Base-by-base conservation (phyloP, 2,329 filamentous ascomycete genomes). In the Phialemoniopsis sp. region DNA sequence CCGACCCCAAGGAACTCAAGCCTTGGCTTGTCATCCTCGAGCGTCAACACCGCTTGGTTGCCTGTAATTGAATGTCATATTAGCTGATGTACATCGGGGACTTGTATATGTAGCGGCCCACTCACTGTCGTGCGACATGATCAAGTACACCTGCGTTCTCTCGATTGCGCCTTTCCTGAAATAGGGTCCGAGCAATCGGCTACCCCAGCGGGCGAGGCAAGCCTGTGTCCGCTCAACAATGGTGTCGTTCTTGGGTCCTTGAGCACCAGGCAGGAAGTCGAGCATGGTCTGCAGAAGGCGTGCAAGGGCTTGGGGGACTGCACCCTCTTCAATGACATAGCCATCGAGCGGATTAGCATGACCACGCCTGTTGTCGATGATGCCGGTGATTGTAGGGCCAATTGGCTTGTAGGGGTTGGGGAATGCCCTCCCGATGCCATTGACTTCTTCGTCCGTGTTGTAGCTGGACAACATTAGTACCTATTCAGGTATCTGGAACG, bases 41-140 rank as follows among this genome's bases (percentile, higher is more conserved):
- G 62, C 0, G 70, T 72, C 34, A 85, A 53, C 8, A 70, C 70
- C 2, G 76, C 79, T 57, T 85, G 77, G 49, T 80, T 79, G 32
- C 64, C 68, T 72, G 37, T 12, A 46, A 13, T 26, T 21, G n/a
- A n/a, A n/a, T n/a, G n/a, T n/a, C n/a, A n/a, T n/a, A 36, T 48
- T 35, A 51, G 36, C 18, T 37, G 39, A 8, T 36, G 13, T 48
- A 29, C 52, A 26, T 26, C 10, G 21, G 21, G 21, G 21, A 26
- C 10, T 26, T 10, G 21, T 10, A 6, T 9, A 26, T 17, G 13
- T 14, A 48, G 21, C 13, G 8, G 14, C 7, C 5, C 15, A 52
- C 62, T 53, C 62, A 64, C 72, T 78, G 47, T 84, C 80, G 48
- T 85, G 80, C 2, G 74, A 78, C 78, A 85, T 83, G 52, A 84